Percentiles rank a stretch among this genome's conserved stretches.
These are phyloP conservation scores for Chiua virens DNA, from an alignment of 768 basidiomycete genomes.

Conservation along the genomic window DNA sequence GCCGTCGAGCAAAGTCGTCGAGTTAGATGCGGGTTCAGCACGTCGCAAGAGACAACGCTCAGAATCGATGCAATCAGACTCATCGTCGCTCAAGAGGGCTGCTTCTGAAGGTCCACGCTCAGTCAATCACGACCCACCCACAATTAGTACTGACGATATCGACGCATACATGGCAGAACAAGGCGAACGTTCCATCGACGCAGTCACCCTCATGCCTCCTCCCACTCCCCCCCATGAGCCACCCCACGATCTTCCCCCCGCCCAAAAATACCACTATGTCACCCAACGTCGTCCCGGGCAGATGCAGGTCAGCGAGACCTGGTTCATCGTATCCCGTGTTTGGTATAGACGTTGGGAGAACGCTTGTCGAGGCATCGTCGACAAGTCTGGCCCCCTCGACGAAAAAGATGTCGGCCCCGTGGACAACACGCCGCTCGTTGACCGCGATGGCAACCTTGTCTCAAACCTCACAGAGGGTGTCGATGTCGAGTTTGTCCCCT, in stretches of 20 bases:
- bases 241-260: constrained; percentile 32
- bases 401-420: constrained; percentile 72
- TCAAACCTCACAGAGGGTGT: constrained; percentile 55
- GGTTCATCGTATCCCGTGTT: constrained; percentile 69
- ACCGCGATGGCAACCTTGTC: constrained; percentile 46
- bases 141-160: constrained; percentile 51
- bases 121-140: constrained; percentile 16
- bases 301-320: constrained; percentile 68
- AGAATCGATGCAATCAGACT: constrained; percentile 72
- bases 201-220: constrained; percentile 24
- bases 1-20: constrained; percentile 42
- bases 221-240: constrained; percentile 25
- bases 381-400: constrained; percentile 64
- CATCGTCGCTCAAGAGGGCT: constrained; percentile 77
- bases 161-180: constrained; percentile 69
- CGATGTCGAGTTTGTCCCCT: constrained; percentile 76
- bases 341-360: constrained; percentile 81
- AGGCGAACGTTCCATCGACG: constrained; percentile 37
- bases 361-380: constrained; percentile 65
- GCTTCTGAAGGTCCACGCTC: constrained; percentile 60
- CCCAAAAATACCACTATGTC: constrained; percentile 53
- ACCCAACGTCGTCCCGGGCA: constrained; percentile 42
- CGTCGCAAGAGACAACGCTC: constrained; percentile 73
- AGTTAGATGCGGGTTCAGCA: constrained; percentile 31
- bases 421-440: constrained; percentile 68